Conservation (phyloP, 169 alveolate genomes). For the Eimeria falciformis region DNA sequence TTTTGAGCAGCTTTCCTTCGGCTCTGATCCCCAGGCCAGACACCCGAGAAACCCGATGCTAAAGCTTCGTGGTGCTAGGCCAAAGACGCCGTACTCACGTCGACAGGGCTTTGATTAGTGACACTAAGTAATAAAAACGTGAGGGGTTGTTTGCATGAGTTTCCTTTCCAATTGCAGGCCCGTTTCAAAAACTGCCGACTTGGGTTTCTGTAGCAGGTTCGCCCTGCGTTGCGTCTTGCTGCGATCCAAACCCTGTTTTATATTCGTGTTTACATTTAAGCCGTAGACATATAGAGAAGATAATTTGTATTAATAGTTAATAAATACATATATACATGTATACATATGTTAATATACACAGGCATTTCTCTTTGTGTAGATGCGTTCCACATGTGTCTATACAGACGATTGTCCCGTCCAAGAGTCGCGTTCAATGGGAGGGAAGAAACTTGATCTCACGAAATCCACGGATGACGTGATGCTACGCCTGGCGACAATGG, state of each 20-base stretch:
- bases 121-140: too few species aligned
- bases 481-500: conserved; percentile 5
- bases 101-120: too few species aligned
- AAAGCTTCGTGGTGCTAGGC: not conserved
- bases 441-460: not conserved
- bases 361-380: not conserved
- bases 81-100: too few species aligned
- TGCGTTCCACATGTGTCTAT: not conserved
- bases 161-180: not conserved
- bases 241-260: not conserved
- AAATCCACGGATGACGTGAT: not conserved
- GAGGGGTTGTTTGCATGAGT: too few species aligned
- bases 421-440: not conserved
- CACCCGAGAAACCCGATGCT: not conserved
- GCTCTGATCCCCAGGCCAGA: not conserved
- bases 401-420: not conserved
- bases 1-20: not conserved
- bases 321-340: not conserved
- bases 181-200: not conserved
- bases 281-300: not conserved
- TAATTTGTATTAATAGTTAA: not conserved
- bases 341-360: not conserved
- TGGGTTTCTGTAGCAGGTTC: not conserved
- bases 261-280: not conserved
- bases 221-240: not conserved